Base-by-base conservation (phyloP, 352 stramenopile species). In the Phytophthora fragariae region DNA sequence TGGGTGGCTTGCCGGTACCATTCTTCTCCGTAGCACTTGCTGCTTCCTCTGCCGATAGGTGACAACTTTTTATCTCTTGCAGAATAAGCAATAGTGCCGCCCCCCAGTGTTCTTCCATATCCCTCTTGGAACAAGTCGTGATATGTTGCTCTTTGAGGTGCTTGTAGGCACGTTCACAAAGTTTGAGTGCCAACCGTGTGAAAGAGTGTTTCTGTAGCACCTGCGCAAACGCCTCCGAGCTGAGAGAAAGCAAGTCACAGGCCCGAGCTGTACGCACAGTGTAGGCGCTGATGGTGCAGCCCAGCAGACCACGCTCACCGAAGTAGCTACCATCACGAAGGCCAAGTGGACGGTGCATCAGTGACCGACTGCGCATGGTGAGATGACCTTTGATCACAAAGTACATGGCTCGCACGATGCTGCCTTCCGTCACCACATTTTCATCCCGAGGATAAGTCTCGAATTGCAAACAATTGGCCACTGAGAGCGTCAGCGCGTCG, bases 381-480 rank as follows among this genome's bases (percentile, higher is more conserved):
- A 92, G 67, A 19, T 84, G 41, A 1, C 84, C 82, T 5, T 80
- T 78, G 5, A 92, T 66, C 47, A 92, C 84, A 69, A 92, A 90
- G 72, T 88, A 90, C 81, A 90, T 87, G n/a, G 79, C 73, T 52
- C 75, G 79, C 11, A 73, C 56, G 65, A 90, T 87, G 24, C 68
- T 83, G 0, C 84, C 84, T 67, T 92, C 82, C 24, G 79, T 64
- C 8, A 92, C 64, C 2, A 90, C 81, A 21, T 55, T 47, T 6
- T 92, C 84, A 44, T 83, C 81, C 17, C 80, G 77, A 0, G 82
- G 84, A 29, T 86, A 92, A 27, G 77, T 76, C 59, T 90, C 79
- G 54, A 89, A 90, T n/a, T 69, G 76, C 8, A 92, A 57, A 3
- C 77, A 65, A 33, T 77, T 60, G 1, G 81, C 75, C 6, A 88